Evolutionary conservation across 768 basidiomycete species (phyloP).

Genomic region (Fomitopsis serialis): DNA sequence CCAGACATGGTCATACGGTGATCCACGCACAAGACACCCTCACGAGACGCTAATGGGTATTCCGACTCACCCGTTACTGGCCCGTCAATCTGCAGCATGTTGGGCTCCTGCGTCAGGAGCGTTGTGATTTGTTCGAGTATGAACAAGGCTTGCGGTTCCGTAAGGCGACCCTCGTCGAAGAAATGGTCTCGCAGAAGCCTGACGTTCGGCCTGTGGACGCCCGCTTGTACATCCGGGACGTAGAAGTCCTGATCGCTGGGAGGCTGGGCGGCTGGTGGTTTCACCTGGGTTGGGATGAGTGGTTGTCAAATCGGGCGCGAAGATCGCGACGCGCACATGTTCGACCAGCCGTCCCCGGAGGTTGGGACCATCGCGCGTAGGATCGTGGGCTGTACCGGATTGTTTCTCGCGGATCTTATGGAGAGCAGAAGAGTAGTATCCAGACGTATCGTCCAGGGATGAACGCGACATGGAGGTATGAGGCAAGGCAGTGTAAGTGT

Average conservation of each 20-base stretch:
- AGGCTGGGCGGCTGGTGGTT: slow-evolving; percentile 15
- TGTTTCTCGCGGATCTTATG: slow-evolving; percentile 11
- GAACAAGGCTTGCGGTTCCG: slow-evolving; percentile 79
- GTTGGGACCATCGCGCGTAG: slow-evolving; percentile 18
- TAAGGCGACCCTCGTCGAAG: slow-evolving; percentile 77
- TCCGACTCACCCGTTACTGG: slow-evolving; percentile 77
- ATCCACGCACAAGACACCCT: too few relatives aligned
- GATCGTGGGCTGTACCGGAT: neutral
- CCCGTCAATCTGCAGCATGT: slow-evolving; percentile 80
- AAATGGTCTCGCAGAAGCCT: slow-evolving; percentile 86
- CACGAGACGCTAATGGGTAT: too few relatives aligned
- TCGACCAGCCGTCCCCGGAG: slow-evolving; percentile 29
- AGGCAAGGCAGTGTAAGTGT: neutral
- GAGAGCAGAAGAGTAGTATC: slow-evolving; percentile 16
- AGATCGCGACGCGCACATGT: slow-evolving; percentile 25
- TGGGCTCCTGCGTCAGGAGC: slow-evolving; percentile 70
- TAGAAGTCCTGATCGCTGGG: slow-evolving; percentile 23
- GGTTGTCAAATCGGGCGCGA: neutral
- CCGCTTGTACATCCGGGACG: slow-evolving; percentile 33
- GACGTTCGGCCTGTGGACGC: slow-evolving; percentile 65
- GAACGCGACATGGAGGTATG: neutral
- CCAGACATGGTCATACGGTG: too few relatives aligned
- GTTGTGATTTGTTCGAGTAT: slow-evolving; percentile 69
- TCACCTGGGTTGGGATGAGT: slow-evolving; percentile 9
- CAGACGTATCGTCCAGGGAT: neutral